These are phyloP conservation scores for Zygosaccharomyces gambellarensis DNA, from an alignment of 805 yeast species.

Conservation along the genomic window DNA sequence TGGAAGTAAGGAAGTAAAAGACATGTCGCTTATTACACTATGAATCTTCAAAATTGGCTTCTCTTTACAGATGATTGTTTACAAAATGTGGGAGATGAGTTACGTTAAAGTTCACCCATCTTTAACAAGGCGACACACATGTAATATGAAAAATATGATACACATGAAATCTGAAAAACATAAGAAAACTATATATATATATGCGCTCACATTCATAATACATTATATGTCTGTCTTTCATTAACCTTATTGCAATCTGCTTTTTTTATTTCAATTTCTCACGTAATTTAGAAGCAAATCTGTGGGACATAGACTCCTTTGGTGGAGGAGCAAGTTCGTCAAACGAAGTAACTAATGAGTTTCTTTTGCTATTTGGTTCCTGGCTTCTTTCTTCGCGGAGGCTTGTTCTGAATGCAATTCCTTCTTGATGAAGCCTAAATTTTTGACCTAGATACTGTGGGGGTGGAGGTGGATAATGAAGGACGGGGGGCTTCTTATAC, in stretches of 20 bases:
- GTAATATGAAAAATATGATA: too few relatives aligned
- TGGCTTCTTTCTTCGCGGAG: constrained; percentile 21
- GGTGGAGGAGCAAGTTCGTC: constrained; percentile 8
- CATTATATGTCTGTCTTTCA: not conserved
- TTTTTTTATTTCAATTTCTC: constrained; percentile 21
- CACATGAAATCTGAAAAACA: not conserved
- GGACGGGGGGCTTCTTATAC: constrained; percentile 35
- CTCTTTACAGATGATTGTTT: not conserved
- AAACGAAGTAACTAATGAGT: constrained; percentile 4
- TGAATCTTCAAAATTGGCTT: not conserved
- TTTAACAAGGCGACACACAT: too few relatives aligned
- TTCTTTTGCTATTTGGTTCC: constrained; percentile 9
- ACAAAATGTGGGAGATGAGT: too few relatives aligned
- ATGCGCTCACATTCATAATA: not conserved
- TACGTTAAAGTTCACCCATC: too few relatives aligned
- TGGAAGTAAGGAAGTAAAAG: constrained; percentile 25
- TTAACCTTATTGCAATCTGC: not conserved
- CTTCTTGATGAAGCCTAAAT: constrained; percentile 30
- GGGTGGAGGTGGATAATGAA: constrained; percentile 34
- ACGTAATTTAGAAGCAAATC: constrained; percentile 24
- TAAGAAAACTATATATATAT: not conserved
- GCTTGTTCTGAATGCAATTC: constrained; percentile 33
- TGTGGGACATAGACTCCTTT: constrained; percentile 18
- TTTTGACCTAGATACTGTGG: constrained; percentile 17
- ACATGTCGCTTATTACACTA: constrained; percentile 8